Evolutionary conservation across 352 stramenopile genomes (phyloP), one percentile per base, ranked within the genome.

Genomic region (Pythium sukuiense): DNA sequence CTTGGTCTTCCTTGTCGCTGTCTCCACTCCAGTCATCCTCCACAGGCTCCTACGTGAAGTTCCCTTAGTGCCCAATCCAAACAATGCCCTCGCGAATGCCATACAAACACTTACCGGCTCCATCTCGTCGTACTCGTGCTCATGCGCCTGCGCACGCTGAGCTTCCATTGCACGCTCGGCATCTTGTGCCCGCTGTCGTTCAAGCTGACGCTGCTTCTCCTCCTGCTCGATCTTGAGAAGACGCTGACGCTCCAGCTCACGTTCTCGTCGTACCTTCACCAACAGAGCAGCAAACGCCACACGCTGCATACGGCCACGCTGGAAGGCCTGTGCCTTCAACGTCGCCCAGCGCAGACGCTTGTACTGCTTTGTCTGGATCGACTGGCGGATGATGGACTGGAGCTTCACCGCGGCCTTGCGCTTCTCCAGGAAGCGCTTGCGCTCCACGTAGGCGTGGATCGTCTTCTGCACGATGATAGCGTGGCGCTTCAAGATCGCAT

Each of bases 1-100:
- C 72, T 52, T 71, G 68, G 45, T 76, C 74, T 35, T 88, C 77
- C 67, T 85, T 88, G 37, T 91, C 81, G 39, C 81, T 88, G 27
- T 80, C 79, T 41, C 89, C 83, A 77, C 80, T 89, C 81, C 79
- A 92, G 72, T 89, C 83, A 73, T 92, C 80, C 76, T 92, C 81
- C 71, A 92, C 81, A 81, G 81, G 81, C 79, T 92, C 83, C 83
- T 91, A 85, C 72, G 70, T 74, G 75, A 60, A 73, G 74, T 67
- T 72, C 77, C 82, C 82, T 88, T 84, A 90, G 80, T 82, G 75
- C 68, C 41, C 27, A 35, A 55, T 54, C 29, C 45, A 52, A 20
- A 48, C 5, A 24, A 20, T 39, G 12, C 8, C 9, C 18, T 41
- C 32, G 3, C 53, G 48, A 14, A 20, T 20, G 35, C 3, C 30